These are phyloP conservation scores for Phytophthora kernoviae DNA, from an alignment of 352 stramenopile genomes.

Conservation along the genomic window DNA sequence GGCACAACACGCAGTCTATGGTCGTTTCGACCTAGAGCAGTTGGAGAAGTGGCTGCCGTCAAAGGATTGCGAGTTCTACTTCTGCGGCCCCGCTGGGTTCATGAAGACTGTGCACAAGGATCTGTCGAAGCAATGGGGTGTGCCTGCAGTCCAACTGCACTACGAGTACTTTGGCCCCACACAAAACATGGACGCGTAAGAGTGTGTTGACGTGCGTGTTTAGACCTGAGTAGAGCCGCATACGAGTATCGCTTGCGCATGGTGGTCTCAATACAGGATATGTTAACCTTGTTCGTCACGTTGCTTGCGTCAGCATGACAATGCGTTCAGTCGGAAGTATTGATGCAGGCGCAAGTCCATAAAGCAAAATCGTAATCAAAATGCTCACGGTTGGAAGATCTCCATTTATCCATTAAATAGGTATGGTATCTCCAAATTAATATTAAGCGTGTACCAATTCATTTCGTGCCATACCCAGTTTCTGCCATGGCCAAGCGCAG, in stretches of 20 bases:
- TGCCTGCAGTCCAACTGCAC: constrained; percentile 48
- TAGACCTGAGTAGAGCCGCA: neutral
- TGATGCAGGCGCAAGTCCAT: no score
- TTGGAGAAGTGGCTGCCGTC: constrained; percentile 40
- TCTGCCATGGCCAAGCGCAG: constrained; percentile 49
- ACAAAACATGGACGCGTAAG: constrained; percentile 37
- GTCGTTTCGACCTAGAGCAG: constrained; percentile 33
- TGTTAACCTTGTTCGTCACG: neutral
- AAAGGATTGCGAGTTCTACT: constrained; percentile 57
- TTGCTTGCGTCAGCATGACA: no score
- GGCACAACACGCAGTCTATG: constrained; percentile 38
- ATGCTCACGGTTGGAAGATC: no score
- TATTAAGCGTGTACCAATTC: no score
- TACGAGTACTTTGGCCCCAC: constrained; percentile 72
- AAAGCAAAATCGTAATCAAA: no score
- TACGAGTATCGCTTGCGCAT: neutral
- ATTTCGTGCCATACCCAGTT: neutral
- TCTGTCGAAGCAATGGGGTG: constrained; percentile 40
- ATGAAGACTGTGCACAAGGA: constrained; percentile 48
- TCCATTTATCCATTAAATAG: no score
- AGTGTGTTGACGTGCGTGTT: neutral
- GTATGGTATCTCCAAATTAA: no score
- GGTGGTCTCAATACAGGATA: neutral
- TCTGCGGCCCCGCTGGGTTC: constrained; percentile 61
- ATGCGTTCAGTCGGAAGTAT: no score